Evolutionary conservation across 352 stramenopile genomes (phyloP).

Genomic region (Phytophthora tubulina): DNA sequence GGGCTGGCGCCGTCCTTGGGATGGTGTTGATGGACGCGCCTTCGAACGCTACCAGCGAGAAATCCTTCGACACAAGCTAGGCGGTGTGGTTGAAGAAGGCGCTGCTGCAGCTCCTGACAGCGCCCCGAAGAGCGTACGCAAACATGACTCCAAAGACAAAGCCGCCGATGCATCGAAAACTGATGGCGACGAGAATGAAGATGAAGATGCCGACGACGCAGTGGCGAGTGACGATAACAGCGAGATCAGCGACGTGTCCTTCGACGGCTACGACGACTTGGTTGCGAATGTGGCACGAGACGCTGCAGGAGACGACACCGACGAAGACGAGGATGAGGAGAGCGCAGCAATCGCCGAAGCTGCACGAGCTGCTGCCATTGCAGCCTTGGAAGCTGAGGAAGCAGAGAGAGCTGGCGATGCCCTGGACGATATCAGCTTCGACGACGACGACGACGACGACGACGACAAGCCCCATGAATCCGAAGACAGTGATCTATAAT

Average conservation of each 20-base stretch:
- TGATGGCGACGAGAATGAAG: conserved; percentile 24
- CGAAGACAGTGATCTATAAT: conserved; percentile 71
- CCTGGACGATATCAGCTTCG: conserved; percentile 62
- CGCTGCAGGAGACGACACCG: conserved; percentile 32
- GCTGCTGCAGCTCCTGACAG: conserved; percentile 18
- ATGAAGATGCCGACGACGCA: conserved; percentile 5
- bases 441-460: conserved; percentile 35
- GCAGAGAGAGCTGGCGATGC: conserved; percentile 27
- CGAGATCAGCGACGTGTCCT: conserved; percentile 79
- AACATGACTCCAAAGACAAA: conserved; percentile 17
- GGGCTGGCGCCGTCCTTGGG: conserved; percentile 71
- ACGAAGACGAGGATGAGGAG: conserved; percentile 40
- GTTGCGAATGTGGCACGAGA: conserved; percentile 39
- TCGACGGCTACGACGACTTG: conserved; percentile 72
- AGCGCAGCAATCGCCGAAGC: conserved; percentile 26
- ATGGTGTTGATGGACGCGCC: conserved; percentile 64
- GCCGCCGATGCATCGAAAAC: conserved; percentile 29
- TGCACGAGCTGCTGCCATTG: conserved; percentile 36
- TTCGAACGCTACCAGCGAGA: conserved; percentile 70
- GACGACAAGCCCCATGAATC: conserved; percentile 48
- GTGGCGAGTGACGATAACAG: conserved; percentile 63
- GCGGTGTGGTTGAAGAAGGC: conserved; percentile 26
- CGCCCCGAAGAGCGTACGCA: conserved; percentile 16
- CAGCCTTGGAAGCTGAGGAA: conserved; percentile 48
- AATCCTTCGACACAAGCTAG: conserved; percentile 51